These are phyloP conservation scores for Porogramme epimiltina DNA, from an alignment of 1,284 basidiomycete genomes.

Conservation along the genomic window DNA sequence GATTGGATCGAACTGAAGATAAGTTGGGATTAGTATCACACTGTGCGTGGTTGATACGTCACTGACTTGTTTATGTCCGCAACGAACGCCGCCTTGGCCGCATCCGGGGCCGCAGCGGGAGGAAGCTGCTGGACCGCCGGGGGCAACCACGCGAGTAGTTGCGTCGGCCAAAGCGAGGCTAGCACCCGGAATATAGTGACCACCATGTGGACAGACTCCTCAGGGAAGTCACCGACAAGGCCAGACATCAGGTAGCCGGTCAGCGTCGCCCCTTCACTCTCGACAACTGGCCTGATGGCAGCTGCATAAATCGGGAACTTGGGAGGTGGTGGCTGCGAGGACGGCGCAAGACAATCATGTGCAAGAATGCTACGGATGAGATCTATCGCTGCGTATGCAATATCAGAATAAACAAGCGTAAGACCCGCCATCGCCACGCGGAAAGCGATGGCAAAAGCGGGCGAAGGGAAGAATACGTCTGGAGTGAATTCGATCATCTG, in stretches of 20 bases:
- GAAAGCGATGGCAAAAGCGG: constrained; percentile 76
- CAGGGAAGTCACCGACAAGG: constrained; percentile 85
- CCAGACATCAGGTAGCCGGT: constrained; percentile 76
- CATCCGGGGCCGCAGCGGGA: constrained; percentile 57
- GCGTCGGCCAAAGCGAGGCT: constrained; percentile 64
- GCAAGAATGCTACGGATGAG: constrained; percentile 74
- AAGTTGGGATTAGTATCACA: constrained; percentile 7
- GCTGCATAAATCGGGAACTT: constrained; percentile 67
- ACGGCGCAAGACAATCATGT: constrained; percentile 64
- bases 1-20: constrained; percentile 58
- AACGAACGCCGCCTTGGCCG: constrained; percentile 78
- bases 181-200: constrained; percentile 80
- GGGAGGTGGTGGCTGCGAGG: constrained; percentile 49
- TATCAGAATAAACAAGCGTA: constrained; percentile 79
- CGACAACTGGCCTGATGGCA: constrained; percentile 68
- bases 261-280: constrained; percentile 77
- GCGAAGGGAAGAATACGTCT: constrained; percentile 76
- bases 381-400: constrained; percentile 82
- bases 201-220: constrained; percentile 78
- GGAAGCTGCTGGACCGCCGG: constrained; percentile 75
- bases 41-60: constrained; percentile 1
- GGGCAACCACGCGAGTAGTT: constrained; percentile 75
- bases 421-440: constrained; percentile 76
- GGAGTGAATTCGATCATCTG: constrained; percentile 73
- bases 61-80: constrained; percentile 73